These are phyloP conservation scores for Sporothrix inflata DNA, from an alignment of 2,329 filamentous ascomycete genomes.

Conservation along the genomic window DNA sequence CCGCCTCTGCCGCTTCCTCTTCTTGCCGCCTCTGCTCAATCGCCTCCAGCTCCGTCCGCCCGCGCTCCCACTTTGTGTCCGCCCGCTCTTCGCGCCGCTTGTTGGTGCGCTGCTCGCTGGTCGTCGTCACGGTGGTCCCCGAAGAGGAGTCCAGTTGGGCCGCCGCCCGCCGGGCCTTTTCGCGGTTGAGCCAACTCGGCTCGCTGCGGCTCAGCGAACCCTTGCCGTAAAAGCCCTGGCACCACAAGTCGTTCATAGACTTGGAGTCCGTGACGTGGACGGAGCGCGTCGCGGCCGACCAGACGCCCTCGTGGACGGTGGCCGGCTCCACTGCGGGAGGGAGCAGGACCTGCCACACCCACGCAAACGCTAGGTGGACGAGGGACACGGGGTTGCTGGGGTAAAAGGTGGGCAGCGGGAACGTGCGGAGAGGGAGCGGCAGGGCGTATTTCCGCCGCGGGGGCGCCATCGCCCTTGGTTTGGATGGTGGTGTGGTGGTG, in stretches of 20 bases:
- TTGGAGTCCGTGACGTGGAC: slow-evolving; percentile 79
- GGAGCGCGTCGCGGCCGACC: slow-evolving; percentile 79
- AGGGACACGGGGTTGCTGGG: slow-evolving; percentile 91
- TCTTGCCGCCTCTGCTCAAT: slow-evolving; percentile 68
- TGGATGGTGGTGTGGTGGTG: neutral
- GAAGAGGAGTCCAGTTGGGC: neutral
- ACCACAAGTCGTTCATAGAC: slow-evolving; percentile 83
- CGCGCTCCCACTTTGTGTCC: slow-evolving; percentile 86
- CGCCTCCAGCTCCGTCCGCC: slow-evolving; percentile 81
- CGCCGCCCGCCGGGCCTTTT: slow-evolving; percentile 67
- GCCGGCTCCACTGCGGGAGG: slow-evolving; percentile 67
- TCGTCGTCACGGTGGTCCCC: slow-evolving; percentile 39
- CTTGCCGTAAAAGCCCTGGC: slow-evolving; percentile 97
- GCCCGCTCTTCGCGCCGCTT: slow-evolving; percentile 78
- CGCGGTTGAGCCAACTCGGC: slow-evolving; percentile 85
- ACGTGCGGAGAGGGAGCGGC: slow-evolving; percentile 77
- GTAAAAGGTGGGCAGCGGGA: slow-evolving; percentile 84
- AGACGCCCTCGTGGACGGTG: slow-evolving; percentile 71
- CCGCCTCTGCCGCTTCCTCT: slow-evolving; percentile 45
- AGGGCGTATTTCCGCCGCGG: slow-evolving; percentile 66
- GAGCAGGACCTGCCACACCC: slow-evolving; percentile 73
- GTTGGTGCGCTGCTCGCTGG: slow-evolving; percentile 78
- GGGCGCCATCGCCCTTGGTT: neutral
- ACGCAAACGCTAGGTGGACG: slow-evolving; percentile 76
- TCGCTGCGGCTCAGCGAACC: slow-evolving; percentile 92